Conservation (phyloP, 352 stramenopile genomes). For the Globisporangium emineosum region DNA sequence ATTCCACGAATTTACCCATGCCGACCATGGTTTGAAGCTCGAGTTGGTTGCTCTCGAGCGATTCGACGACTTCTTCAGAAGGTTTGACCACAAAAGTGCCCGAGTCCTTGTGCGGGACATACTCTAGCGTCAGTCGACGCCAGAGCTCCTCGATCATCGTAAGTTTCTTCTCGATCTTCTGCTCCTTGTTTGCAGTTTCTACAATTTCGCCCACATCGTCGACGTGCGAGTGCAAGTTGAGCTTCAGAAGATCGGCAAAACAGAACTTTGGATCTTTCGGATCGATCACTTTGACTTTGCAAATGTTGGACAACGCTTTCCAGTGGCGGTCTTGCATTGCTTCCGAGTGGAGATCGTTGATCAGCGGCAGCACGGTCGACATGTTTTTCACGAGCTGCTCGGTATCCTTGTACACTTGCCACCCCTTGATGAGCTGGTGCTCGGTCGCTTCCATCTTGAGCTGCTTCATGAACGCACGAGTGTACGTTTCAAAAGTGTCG, state of each 20-base stretch:
- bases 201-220: constrained; percentile 87
- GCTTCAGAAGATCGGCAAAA: constrained; percentile 81
- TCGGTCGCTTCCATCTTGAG: constrained; percentile 80
- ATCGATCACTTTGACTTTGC: constrained; percentile 85
- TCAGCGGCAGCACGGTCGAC: constrained; percentile 81
- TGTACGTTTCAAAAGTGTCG: constrained; percentile 73
- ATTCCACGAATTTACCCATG: constrained; percentile 91
- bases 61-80: constrained; percentile 84
- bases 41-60: constrained; percentile 82
- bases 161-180: constrained; percentile 90
- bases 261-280: constrained; percentile 81
- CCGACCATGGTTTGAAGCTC: constrained; percentile 88
- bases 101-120: constrained; percentile 85
- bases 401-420: constrained; percentile 87
- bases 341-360: constrained; percentile 94
- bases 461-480: constrained; percentile 82
- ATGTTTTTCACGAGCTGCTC: constrained; percentile 89
- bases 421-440: constrained; percentile 83
- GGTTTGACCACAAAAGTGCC: constrained; percentile 85
- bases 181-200: constrained; percentile 86
- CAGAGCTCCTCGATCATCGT: constrained; percentile 88
- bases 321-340: constrained; percentile 94
- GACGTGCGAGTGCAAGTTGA: constrained; percentile 78
- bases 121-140: constrained; percentile 79
- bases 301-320: constrained; percentile 83